Evolutionary conservation across 1,284 basidiomycete species (phyloP), one percentile per base, ranked within the genome.

Genomic region (Irpex rosettiformis): DNA sequence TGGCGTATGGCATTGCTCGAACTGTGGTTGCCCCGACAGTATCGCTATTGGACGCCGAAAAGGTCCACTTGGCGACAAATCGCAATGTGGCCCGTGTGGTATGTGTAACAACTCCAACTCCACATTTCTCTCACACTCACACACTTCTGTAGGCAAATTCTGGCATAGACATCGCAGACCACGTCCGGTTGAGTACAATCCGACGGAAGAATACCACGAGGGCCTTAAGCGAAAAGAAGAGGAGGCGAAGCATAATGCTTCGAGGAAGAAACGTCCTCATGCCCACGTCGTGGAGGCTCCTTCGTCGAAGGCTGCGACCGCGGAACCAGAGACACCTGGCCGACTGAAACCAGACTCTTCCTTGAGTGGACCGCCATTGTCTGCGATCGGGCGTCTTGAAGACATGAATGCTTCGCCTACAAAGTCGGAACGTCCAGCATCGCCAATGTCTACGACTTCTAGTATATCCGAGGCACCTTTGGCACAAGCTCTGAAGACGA

Each of bases 61-160:
- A 71, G 94, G 94, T 2, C 93, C 93, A 2, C 75, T 94, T 58
- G 94, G 95, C 24, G 89, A 94, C 69, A 94, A 95, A 73, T 91
- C 88, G 21, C 87, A 97, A 69, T 98, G 96, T 75, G 93, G 91
- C 43, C 83, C 86, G 28, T 98, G 96, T 74, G 93, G 95, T 90
- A 79, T 70, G 88, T 82, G 28, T 51, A 11, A 48, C 21, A n/a
- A 7, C 37, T 29, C 48, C 58, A 10, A 25, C 16, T 52, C 45
- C 10, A 11, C 24, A n/a, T 11, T 11, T 56, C 18, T 18, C 13
- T 25, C 52, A 33, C 16, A 7, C 10, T 7, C 16, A 11, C 62
- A 28, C 21, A 7, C 7, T 8, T 16, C 11, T 63, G 13, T 62
- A 93, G 91, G 91, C 61, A 94, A 93, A 73, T 93, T 82, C 73